phyloP scores from a whole-genome alignment of 2,329 filamentous ascomycete species.

The Emergomyces pasteurianus region DNA sequence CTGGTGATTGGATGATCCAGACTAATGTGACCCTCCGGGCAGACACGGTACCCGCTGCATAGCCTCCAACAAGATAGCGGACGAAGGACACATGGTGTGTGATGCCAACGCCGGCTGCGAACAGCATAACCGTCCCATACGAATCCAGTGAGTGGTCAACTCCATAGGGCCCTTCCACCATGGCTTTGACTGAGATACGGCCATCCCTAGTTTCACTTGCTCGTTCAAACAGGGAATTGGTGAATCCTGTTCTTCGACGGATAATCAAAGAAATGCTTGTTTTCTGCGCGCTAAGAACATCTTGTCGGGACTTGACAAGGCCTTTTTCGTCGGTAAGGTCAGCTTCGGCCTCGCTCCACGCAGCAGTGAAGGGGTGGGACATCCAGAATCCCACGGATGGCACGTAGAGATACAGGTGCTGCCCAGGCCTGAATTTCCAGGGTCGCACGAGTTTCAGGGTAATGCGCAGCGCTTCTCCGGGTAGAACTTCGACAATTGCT shows the following conservation, averaged over 20 bases:
- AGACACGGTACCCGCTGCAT: constrained; percentile 59
- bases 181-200: constrained; percentile 53
- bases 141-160: constrained; percentile 76
- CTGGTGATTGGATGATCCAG: constrained; percentile 84
- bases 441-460: constrained; percentile 58
- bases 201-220: constrained; percentile 45
- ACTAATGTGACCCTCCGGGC: constrained; percentile 72
- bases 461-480: constrained; percentile 57
- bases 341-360: constrained; percentile 54
- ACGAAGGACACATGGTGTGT: constrained; percentile 89
- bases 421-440: constrained; percentile 54
- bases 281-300: constrained; percentile 39
- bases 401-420: constrained; percentile 65
- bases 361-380: constrained; percentile 67
- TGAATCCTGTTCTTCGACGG: constrained; percentile 79
- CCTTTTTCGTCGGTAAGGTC: constrained; percentile 30
- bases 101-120: constrained; percentile 88
- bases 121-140: constrained; percentile 82
- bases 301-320: constrained; percentile 37
- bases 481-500: constrained; percentile 55
- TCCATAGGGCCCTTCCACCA: constrained; percentile 82
- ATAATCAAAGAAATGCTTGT: constrained; percentile 65
- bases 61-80: constrained; percentile 60
- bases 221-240: constrained; percentile 63
- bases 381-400: constrained; percentile 55